Percentiles rank a stretch among this genome's conserved stretches.
Evolutionary conservation across 208 protist genomes (phyloP).

Genomic region (Leishmania gerbilli): DNA sequence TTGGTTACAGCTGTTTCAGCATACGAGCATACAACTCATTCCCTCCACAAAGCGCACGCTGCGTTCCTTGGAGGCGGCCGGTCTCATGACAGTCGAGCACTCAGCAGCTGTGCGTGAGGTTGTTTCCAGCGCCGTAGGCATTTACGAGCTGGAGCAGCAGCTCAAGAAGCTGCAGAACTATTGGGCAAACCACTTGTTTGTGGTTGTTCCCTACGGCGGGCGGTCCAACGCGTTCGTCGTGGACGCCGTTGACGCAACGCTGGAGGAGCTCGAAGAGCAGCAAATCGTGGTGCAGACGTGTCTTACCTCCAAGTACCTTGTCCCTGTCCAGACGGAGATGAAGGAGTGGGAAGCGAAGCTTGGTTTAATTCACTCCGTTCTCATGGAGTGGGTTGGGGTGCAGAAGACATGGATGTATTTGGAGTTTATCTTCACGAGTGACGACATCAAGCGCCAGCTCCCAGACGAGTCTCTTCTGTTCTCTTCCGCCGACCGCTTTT

Average conservation of each 20-base stretch:
- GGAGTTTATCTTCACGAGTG: constrained; percentile 97
- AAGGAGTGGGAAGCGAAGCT: constrained; percentile 88
- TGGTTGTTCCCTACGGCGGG: constrained; percentile 70
- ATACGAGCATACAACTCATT: constrained; percentile 40
- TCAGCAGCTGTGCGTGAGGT: constrained; percentile 68
- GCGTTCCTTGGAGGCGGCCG: constrained; percentile 33
- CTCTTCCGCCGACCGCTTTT: constrained; percentile 86
- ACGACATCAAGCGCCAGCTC: constrained; percentile 96
- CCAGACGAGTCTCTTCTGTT: constrained; percentile 91
- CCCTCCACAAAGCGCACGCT: constrained; percentile 55
- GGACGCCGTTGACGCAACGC: constrained; percentile 80
- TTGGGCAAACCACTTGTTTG: constrained; percentile 72
- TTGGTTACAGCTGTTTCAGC: constrained; percentile 80
- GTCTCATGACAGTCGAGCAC: constrained; percentile 51
- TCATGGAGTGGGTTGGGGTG: constrained; percentile 93
- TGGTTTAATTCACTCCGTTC: constrained; percentile 69
- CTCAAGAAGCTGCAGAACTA: constrained; percentile 82
- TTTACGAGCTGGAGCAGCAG: constrained; percentile 86
- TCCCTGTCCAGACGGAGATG: constrained; percentile 58
- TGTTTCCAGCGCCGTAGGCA: constrained; percentile 85
- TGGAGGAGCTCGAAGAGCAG: constrained; percentile 90
- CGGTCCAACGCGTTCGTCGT: constrained; percentile 85
- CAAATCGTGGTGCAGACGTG: constrained; percentile 89
- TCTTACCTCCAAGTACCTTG: constrained; percentile 81
- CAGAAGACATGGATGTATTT: constrained; percentile 98